phyloP scores from a whole-genome alignment of 441 rosid genomes.

The Hura crepitans region DNA sequence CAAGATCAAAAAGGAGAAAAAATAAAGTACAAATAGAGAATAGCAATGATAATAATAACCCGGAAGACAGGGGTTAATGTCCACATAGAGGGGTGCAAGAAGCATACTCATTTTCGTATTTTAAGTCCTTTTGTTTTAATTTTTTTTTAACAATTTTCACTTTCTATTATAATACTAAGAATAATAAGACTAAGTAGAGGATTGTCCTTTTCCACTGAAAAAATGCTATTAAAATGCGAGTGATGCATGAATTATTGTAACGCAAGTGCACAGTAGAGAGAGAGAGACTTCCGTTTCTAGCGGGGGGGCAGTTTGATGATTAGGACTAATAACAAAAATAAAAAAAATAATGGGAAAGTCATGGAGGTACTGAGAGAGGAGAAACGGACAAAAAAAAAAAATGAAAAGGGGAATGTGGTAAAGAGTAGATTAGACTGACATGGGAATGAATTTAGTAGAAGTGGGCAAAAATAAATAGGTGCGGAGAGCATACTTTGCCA shows the following conservation, averaged over 20 bases:
- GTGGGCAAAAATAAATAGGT: conserved; percentile 24
- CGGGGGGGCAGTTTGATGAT: conserved; percentile 52
- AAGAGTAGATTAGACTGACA: too few species aligned
- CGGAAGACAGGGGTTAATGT: conserved; percentile 47
- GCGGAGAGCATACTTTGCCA: too few species aligned
- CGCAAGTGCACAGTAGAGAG: conserved; percentile 12
- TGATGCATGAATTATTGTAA: conserved; percentile 41
- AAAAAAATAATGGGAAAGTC: conserved; percentile 19
- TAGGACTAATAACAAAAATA: conserved; percentile 15
- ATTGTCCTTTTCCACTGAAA: background rate
- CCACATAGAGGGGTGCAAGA: conserved; percentile 36
- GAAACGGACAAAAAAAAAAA: too few species aligned
- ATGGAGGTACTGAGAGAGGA: conserved; percentile 28
- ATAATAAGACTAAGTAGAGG: background rate
- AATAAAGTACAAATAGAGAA: background rate
- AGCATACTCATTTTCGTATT: conserved; percentile 19
- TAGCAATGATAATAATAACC: conserved; percentile 18
- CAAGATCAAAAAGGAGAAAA: background rate
- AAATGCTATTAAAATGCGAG: conserved; percentile 8
- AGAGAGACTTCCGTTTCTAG: conserved; percentile 34
- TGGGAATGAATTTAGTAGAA: background rate
- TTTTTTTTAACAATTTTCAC: background rate
- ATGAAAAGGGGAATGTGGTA: too few species aligned
- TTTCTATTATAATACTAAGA: background rate
- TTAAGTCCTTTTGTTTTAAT: background rate